Percentiles rank a stretch among this genome's conserved stretches.
Conservation (phyloP, 2,329 filamentous ascomycete species). For the Verticillium longisporum region DNA sequence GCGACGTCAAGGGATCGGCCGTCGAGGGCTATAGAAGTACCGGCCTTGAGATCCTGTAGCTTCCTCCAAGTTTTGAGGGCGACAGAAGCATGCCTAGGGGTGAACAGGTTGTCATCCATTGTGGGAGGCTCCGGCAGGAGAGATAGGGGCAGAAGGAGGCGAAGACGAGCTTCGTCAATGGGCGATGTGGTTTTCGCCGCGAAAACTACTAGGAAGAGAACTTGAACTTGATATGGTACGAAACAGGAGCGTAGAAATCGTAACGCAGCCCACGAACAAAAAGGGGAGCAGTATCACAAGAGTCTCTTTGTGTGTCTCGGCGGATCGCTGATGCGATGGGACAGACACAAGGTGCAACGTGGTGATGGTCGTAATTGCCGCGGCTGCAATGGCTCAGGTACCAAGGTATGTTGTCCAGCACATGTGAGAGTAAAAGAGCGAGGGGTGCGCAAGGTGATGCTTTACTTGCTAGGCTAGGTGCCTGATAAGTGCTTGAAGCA, state of each 20-base stretch:
- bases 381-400: not conserved
- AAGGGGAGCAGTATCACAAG: not conserved
- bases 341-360: not conserved
- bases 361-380: not conserved
- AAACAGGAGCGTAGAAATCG: too few species aligned
- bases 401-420: not conserved
- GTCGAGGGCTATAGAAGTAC: constrained; percentile 18
- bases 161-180: too few species aligned
- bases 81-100: not conserved
- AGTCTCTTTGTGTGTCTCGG: not conserved
- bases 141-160: not conserved
- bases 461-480: too few species aligned
- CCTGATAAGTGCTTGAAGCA: not conserved
- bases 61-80: constrained; percentile 17
- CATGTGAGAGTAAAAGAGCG: not conserved
- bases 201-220: too few species aligned
- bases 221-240: not conserved
- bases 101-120: not conserved
- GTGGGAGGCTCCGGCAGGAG: not conserved
- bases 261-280: not conserved
- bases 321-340: not conserved
- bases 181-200: not conserved
- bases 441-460: not conserved
- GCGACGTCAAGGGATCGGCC: constrained; percentile 29
- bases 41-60: constrained; percentile 14